Evolutionary conservation across 2,329 filamentous ascomycete genomes (phyloP).

Genomic region (Bipolaris sorokiniana): DNA sequence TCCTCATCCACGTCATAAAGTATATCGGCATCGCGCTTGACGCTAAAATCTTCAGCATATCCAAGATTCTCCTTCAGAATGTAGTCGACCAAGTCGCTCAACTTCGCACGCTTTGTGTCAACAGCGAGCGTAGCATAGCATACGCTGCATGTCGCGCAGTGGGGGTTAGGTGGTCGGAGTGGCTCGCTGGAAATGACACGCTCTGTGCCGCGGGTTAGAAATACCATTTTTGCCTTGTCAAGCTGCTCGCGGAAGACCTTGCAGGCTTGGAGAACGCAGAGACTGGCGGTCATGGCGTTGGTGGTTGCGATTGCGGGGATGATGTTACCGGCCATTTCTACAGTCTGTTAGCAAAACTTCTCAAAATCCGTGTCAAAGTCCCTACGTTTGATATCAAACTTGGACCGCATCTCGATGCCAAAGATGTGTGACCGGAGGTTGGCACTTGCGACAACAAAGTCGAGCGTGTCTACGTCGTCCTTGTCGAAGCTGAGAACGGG

Average conservation of each 20-base stretch:
- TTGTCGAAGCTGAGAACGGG: constrained; percentile 90
- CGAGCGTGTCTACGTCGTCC: constrained; percentile 91
- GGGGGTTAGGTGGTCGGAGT: constrained; percentile 71
- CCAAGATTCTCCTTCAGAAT: constrained; percentile 73
- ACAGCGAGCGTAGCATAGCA: constrained; percentile 71
- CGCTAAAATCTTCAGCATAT: constrained; percentile 80
- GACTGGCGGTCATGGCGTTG: constrained; percentile 91
- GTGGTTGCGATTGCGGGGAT: constrained; percentile 98
- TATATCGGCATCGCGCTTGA: constrained; percentile 72
- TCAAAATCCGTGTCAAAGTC: not conserved
- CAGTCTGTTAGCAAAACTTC: constrained; percentile 9
- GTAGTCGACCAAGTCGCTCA: constrained; percentile 78
- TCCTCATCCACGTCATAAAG: constrained; percentile 90
- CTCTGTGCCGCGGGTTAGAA: constrained; percentile 72
- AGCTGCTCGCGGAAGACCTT: constrained; percentile 79
- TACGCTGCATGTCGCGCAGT: constrained; percentile 83
- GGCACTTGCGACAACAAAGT: constrained; percentile 89
- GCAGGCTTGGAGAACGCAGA: constrained; percentile 91
- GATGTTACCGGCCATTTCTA: constrained; percentile 98
- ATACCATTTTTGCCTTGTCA: constrained; percentile 78
- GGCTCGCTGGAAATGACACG: constrained; percentile 64
- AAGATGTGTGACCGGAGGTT: constrained; percentile 92
- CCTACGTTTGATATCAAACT: constrained; percentile 88
- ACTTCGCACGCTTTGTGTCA: constrained; percentile 73
- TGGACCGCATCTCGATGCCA: constrained; percentile 83